Conservation (phyloP, 352 stramenopile genomes). For the Phytophthora parvispora region DNA sequence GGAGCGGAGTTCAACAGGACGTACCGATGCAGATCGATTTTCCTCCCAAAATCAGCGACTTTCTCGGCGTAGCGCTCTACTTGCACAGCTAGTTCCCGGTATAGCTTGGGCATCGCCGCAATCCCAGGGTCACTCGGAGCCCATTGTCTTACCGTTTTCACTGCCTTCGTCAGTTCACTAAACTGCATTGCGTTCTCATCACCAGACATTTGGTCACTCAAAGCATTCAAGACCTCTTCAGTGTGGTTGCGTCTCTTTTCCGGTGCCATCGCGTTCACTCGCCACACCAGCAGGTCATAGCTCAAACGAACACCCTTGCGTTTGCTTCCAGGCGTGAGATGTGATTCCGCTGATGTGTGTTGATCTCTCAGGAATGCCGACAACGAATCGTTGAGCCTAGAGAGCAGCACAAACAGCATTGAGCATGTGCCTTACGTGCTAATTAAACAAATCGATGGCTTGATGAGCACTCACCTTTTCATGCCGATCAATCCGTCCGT, state of each 20-base stretch:
- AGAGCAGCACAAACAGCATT: no score
- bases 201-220: conserved; percentile 4
- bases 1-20: no score
- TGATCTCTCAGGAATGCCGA: neutral
- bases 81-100: neutral
- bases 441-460: no score
- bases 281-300: conserved; percentile 6
- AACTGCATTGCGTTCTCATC: neutral
- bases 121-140: neutral
- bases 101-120: neutral
- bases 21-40: neutral
- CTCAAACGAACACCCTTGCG: neutral
- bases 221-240: neutral
- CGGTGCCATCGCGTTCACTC: neutral
- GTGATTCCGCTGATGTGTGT: neutral
- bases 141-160: conserved; percentile 9
- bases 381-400: neutral
- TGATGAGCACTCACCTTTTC: conserved; percentile 5
- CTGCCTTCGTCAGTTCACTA: neutral
- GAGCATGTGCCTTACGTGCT: no score
- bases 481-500: neutral
- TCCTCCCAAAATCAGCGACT: neutral
- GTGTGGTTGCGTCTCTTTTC: conserved; percentile 3
- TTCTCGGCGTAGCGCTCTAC: neutral
- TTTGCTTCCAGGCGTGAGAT: no score